Evolutionary conservation across 2,329 filamentous ascomycete species (phyloP).

Genomic region (Fusarium austroafricanum): DNA sequence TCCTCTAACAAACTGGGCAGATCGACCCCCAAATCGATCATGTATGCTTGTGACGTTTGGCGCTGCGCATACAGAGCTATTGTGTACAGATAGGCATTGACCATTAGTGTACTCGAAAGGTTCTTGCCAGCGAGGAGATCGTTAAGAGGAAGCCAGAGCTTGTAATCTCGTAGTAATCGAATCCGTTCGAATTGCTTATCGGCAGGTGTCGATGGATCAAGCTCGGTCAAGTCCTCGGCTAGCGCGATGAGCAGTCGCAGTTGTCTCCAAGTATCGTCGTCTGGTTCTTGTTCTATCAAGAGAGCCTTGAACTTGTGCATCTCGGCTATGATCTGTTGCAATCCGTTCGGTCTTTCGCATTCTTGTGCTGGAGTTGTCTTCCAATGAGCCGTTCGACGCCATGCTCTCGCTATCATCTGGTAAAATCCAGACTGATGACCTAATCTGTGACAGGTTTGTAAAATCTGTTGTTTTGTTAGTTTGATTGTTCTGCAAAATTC

Average conservation of each 20-base stretch:
- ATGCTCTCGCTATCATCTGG: constrained; percentile 16
- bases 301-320: constrained; percentile 16
- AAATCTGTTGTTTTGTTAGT: constrained; percentile 2
- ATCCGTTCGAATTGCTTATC: constrained; percentile 21
- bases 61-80: constrained; percentile 17
- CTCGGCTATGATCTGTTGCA: constrained; percentile 14
- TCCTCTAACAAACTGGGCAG: constrained; percentile 3
- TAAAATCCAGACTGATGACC: constrained; percentile 21
- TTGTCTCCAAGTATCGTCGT: constrained; percentile 4
- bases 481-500: rapidly evolving
- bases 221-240: constrained; percentile 8
- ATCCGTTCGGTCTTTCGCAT: not conserved
- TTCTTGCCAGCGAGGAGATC: constrained; percentile 17
- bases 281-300: constrained; percentile 9
- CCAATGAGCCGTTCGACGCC: constrained; percentile 2
- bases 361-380: not conserved
- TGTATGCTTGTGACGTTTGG: constrained; percentile 12
- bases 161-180: constrained; percentile 13
- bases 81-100: constrained; percentile 22
- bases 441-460: constrained; percentile 11
- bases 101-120: constrained; percentile 21
- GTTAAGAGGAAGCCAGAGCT: constrained; percentile 24
- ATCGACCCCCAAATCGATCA: constrained; percentile 20
- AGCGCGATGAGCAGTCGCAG: constrained; percentile 18
- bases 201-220: constrained; percentile 5